Evolutionary conservation across 176 grass and related monocot species (phyloP), one percentile per base, ranked within the genome.

Genomic region (Ananas comosus): DNA sequence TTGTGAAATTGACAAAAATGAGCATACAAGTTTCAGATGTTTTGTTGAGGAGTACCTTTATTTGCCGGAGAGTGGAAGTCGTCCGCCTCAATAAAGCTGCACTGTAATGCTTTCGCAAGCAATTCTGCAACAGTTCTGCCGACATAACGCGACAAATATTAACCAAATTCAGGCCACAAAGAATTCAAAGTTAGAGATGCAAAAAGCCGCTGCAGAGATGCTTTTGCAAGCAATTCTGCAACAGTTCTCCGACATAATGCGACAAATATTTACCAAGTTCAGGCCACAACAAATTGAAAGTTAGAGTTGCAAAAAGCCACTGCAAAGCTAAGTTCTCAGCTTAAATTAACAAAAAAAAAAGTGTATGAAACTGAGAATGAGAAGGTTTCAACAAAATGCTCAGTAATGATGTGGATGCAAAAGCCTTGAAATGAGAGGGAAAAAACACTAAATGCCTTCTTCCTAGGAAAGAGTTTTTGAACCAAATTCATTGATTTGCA

Each of bases 31-130:
- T 42, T 42, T 42, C 33, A 5, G 24, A 22, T 10, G 7, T 28
- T 69, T 0, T 68, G 27, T 50, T 22, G 7, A 18, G 57, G 18
- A 65, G 12, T 61, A 92, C 89, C 94, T 93, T 93, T 99, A 80
- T 88, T 99, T 59, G 74, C 72, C n/a, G 79, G 74, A 10, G 89
- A 85, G 76, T 99, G 94, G 76, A 85, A 80, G 73, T 93, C 89
- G 64, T 97, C 94, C 53, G 86, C 89, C 77, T 97, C 89, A 66
- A 97, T 63, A 79, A 97, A 92, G 71, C 64, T 85, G 74, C 83
- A 90, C 23, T 77, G 68, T 57, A 92, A 49, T 11, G 84, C 42
- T 51, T 78, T 67, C 2, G 89, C 84, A 49, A 97, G 84, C 79
- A 83, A 54, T 70, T 88, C 82, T 10, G 94, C 86, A 48, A 92